A percentile compares a stretch with the other conserved stretches of the same genome.
These are phyloP conservation scores for Arabis hirsuta DNA, from an alignment of 345 rosid genomes.

Conservation along the genomic window DNA sequence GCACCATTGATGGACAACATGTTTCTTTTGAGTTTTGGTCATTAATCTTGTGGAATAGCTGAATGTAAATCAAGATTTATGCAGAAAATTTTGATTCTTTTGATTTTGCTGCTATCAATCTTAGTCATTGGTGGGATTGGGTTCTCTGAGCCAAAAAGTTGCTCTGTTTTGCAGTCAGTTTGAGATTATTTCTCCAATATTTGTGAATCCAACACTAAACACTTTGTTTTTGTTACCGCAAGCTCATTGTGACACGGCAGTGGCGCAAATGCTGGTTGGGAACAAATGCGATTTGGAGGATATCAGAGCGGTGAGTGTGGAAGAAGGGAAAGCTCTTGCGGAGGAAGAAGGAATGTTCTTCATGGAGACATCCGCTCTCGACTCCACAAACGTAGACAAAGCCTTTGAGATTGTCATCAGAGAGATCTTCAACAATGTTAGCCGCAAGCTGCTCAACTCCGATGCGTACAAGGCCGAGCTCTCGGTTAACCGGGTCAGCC, in stretches of 20 bases:
- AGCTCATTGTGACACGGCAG: conserved; percentile 78
- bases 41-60: too few relatives aligned
- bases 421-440: conserved; percentile 73
- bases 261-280: conserved; percentile 89
- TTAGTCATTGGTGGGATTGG: too few relatives aligned
- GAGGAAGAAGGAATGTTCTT: conserved; percentile 84
- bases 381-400: conserved; percentile 78
- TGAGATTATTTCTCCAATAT: not conserved
- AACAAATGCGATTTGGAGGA: conserved; percentile 89
- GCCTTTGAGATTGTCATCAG: conserved; percentile 89
- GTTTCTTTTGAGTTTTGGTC: not conserved
- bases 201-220: not conserved
- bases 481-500: conserved; percentile 67
- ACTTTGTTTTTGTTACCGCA: conserved; percentile 41
- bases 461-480: conserved; percentile 62
- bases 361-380: conserved; percentile 95
- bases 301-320: conserved; percentile 69
- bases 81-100: too few relatives aligned
- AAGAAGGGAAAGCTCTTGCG: conserved; percentile 80
- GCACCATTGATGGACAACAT: not conserved
- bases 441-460: conserved; percentile 65
- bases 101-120: too few relatives aligned
- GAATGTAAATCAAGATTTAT: too few relatives aligned
- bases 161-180: too few relatives aligned
- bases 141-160: too few relatives aligned